Evolutionary conservation across 1,284 basidiomycete genomes (phyloP).

Genomic region (Sanguinoderma infundibulare): DNA sequence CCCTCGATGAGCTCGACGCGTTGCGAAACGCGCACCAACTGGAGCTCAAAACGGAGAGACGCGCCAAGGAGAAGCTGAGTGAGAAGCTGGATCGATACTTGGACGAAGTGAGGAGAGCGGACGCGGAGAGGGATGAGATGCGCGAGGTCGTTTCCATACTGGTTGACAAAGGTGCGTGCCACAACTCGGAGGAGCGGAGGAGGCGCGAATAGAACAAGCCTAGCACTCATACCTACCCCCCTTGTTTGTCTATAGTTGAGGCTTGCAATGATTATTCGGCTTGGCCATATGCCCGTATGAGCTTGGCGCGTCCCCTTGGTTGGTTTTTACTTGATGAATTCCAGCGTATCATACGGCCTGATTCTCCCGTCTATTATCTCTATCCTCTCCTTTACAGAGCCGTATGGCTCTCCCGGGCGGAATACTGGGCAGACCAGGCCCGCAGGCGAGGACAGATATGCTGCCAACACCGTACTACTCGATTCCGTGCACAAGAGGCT

Average conservation of each 20-base stretch:
- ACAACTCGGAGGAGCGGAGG: background rate
- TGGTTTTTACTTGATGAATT: conserved; percentile 20
- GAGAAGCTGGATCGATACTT: conserved; percentile 43
- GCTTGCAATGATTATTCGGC: conserved; percentile 50
- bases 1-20: conserved; percentile 57
- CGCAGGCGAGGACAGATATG: background rate
- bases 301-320: conserved; percentile 50
- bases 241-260: conserved; percentile 48
- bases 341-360: background rate
- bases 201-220: background rate
- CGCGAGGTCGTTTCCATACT: conserved; percentile 56
- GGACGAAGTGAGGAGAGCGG: conserved; percentile 39
- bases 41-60: conserved; percentile 45
- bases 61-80: conserved; percentile 42
- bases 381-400: background rate
- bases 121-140: conserved; percentile 57
- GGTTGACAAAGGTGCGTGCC: conserved; percentile 58
- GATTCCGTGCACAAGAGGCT: conserved; percentile 46
- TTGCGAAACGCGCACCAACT: conserved; percentile 42
- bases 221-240: conserved; percentile 15
- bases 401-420: background rate
- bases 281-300: conserved; percentile 57
- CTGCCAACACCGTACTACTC: conserved; percentile 41
- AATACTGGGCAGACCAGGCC: background rate
- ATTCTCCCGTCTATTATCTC: background rate